Percentiles rank a stretch among this genome's conserved stretches.
These are phyloP conservation scores for Fusarium oligoseptatum DNA, from an alignment of 2,329 filamentous ascomycete species.

Conservation along the genomic window DNA sequence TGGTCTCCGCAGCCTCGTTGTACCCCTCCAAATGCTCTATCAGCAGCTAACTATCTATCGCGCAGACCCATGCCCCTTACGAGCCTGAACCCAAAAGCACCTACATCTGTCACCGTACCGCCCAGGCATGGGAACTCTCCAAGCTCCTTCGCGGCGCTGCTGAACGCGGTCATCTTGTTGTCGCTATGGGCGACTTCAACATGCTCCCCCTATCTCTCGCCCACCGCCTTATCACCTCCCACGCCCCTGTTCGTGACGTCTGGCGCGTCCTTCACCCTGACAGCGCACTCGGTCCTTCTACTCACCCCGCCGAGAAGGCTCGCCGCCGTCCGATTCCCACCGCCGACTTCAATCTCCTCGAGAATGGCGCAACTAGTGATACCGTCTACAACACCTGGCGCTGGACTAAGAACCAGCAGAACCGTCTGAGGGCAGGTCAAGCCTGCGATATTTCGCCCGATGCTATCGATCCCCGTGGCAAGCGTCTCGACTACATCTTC, in stretches of 20 bases:
- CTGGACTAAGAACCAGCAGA: constrained; percentile 81
- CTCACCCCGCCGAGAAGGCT: constrained; percentile 75
- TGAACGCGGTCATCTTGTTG: constrained; percentile 83
- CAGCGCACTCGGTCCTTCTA: constrained; percentile 81
- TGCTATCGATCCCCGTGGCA: constrained; percentile 79
- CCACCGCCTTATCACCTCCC: constrained; percentile 84
- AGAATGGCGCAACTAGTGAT: constrained; percentile 91
- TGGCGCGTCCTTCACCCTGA: constrained; percentile 90
- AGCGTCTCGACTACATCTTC: constrained; percentile 96
- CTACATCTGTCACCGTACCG: constrained; percentile 90
- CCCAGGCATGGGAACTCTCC: constrained; percentile 94
- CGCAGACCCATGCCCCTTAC: constrained; percentile 83
- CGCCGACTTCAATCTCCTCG: constrained; percentile 80
- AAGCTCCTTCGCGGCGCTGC: constrained; percentile 88
- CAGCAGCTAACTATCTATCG: background rate
- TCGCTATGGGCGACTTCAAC: constrained; percentile 95
- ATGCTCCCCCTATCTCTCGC: constrained; percentile 91
- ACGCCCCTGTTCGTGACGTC: constrained; percentile 82
- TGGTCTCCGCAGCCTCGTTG: background rate
- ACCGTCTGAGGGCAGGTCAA: constrained; percentile 72
- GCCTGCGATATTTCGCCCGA: constrained; percentile 71
- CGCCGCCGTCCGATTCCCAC: constrained; percentile 77
- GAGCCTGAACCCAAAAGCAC: constrained; percentile 83
- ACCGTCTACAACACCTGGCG: constrained; percentile 92
- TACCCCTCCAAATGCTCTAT: background rate